Conservation (phyloP, 345 rosid genomes). For the Gossypium ekmanianum region DNA sequence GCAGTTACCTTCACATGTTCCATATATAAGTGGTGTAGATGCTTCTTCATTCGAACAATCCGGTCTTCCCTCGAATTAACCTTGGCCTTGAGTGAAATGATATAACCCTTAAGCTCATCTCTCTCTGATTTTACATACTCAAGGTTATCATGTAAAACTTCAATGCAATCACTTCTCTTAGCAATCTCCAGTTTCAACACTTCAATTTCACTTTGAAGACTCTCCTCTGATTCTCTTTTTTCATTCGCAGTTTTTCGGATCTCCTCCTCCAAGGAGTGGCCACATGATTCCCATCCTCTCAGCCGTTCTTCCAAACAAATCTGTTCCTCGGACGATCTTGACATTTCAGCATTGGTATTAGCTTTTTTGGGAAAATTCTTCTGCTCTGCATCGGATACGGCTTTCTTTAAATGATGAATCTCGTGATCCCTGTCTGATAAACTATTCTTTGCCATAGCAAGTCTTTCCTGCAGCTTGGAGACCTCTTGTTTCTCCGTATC, state of each 20-base stretch:
- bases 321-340: constrained; percentile 42
- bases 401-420: constrained; percentile 44
- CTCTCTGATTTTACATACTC: constrained; percentile 34
- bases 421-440: constrained; percentile 68
- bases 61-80: constrained; percentile 32
- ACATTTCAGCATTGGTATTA: constrained; percentile 54
- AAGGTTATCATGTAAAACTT: constrained; percentile 30
- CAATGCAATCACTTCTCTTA: constrained; percentile 32
- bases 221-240: constrained; percentile 40
- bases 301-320: constrained; percentile 38
- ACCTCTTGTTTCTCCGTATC: constrained; percentile 49
- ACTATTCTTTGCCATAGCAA: constrained; percentile 45
- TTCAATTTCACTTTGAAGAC: constrained; percentile 30
- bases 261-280: constrained; percentile 57
- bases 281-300: constrained; percentile 55
- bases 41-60: constrained; percentile 43
- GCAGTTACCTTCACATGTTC: constrained; percentile 45
- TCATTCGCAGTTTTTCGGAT: constrained; percentile 41
- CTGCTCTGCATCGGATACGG: constrained; percentile 56
- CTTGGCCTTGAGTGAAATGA: constrained; percentile 33
- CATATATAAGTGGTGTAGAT: constrained; percentile 40
- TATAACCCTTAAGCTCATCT: constrained; percentile 32
- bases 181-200: constrained; percentile 41
- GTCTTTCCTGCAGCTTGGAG: constrained; percentile 54
- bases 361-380: constrained; percentile 61